Evolutionary conservation across 192 early-diverging fungal genomes (phyloP).

Genomic region (Backusella tarrabulga): DNA sequence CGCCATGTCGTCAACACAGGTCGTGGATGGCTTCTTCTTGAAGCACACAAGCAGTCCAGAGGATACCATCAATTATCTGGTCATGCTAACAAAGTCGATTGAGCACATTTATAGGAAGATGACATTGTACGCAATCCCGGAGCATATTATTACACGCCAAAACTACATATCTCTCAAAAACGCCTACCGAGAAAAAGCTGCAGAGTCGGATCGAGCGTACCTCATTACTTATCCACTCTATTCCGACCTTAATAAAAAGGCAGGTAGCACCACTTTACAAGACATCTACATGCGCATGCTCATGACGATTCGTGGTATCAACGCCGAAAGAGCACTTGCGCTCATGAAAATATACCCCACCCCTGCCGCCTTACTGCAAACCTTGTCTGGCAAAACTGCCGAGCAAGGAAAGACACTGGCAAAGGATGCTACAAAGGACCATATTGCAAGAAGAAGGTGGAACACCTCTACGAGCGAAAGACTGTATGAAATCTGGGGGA

Average conservation of each 20-base stretch:
- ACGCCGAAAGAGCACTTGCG: conserved; percentile 80
- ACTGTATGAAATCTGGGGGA: conserved; percentile 60
- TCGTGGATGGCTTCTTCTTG: conserved; percentile 80
- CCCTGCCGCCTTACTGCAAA: conserved; percentile 51
- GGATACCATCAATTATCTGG: conserved; percentile 81
- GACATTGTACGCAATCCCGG: conserved; percentile 57
- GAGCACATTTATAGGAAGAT: conserved; percentile 42
- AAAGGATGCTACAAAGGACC: conserved; percentile 35
- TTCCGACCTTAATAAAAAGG: conserved; percentile 71
- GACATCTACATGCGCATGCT: conserved; percentile 86
- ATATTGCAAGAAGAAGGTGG: conserved; percentile 48
- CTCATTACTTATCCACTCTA: conserved; percentile 68
- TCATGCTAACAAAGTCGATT: conserved; percentile 57
- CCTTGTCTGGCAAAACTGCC: conserved; percentile 38
- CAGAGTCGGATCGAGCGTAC: conserved; percentile 19
- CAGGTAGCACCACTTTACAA: conserved; percentile 59
- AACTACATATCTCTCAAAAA: conserved; percentile 53
- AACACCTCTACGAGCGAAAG: conserved; percentile 49
- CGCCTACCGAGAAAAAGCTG: neutral
- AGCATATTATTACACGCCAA: conserved; percentile 42
- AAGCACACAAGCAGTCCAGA: conserved; percentile 74
- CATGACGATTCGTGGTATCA: conserved; percentile 80
- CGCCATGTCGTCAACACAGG: conserved; percentile 71
- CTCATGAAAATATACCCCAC: conserved; percentile 72
- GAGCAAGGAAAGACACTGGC: conserved; percentile 49